Conservation (phyloP, 2,329 filamentous ascomycete genomes). For the Penicillium hesseltinei region DNA sequence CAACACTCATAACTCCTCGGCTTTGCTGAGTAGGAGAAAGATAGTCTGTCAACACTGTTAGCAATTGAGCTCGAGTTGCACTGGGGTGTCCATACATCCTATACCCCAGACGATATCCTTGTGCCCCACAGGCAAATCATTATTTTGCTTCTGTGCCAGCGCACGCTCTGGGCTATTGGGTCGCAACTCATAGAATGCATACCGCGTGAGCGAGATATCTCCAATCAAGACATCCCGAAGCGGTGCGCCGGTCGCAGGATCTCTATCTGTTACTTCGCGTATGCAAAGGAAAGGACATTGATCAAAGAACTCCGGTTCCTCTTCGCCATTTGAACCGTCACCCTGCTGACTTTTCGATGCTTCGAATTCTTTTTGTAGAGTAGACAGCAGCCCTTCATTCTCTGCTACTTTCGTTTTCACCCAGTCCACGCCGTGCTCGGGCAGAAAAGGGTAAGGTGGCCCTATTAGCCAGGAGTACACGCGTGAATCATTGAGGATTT, state of each 20-base stretch:
- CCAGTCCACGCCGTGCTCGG: constrained; percentile 19
- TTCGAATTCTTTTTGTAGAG: constrained; percentile 9
- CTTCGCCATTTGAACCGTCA: not conserved
- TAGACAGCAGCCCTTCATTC: not conserved
- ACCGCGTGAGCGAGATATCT: constrained; percentile 22
- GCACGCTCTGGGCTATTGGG: constrained; percentile 16
- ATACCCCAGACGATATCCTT: constrained; percentile 27
- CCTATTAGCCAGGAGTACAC: constrained; percentile 24
- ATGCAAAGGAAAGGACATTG: constrained; percentile 26
- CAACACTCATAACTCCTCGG: constrained; percentile 31
- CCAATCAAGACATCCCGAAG: constrained; percentile 25
- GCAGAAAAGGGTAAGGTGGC: constrained; percentile 28
- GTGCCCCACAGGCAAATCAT: constrained; percentile 20
- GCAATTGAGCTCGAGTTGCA: not conserved
- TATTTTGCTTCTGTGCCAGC: constrained; percentile 19
- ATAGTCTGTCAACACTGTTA: constrained; percentile 16
- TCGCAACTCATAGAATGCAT: constrained; percentile 26
- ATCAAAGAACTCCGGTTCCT: constrained; percentile 9
- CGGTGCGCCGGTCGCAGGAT: constrained; percentile 1
- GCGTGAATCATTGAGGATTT: constrained; percentile 26
- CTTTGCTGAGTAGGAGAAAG: constrained; percentile 28
- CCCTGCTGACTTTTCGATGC: not conserved
- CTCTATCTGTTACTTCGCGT: constrained; percentile 13
- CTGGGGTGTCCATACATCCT: constrained; percentile 17
- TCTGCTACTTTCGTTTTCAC: constrained; percentile 6